A percentile compares a stretch with the other conserved stretches of the same genome.
phyloP scores from a whole-genome alignment of 169 alveolate species.

The Eimeria sp. region DNA sequence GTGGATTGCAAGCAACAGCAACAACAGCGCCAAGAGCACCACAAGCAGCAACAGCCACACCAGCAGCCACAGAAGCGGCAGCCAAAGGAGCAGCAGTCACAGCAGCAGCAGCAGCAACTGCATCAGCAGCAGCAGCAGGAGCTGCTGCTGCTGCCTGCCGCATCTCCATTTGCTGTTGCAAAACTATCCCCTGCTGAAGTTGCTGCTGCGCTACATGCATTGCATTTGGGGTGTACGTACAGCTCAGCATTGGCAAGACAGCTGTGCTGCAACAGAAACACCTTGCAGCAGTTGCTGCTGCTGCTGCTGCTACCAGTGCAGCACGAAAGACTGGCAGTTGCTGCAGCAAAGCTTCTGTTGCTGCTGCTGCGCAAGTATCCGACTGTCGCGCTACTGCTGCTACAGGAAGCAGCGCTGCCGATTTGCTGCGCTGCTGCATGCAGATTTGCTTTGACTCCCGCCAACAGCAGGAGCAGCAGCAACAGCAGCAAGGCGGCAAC shows the following conservation, averaged over 20 bases:
- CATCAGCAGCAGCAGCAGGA: slow-evolving; percentile 39
- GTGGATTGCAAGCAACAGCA: slow-evolving; percentile 1
- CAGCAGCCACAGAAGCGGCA: slow-evolving; percentile 17
- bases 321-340: slow-evolving; percentile 42
- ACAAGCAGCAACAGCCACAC: slow-evolving; percentile 1
- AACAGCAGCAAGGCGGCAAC: not conserved
- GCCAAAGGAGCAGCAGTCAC: slow-evolving; percentile 5
- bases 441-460: not conserved
- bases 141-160: slow-evolving; percentile 48
- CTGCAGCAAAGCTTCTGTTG: slow-evolving; percentile 51
- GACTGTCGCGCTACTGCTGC: slow-evolving; percentile 30
- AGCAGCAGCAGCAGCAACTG: slow-evolving; percentile 15
- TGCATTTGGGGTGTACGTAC: slow-evolving; percentile 51
- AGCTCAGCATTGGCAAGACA: slow-evolving; percentile 39
- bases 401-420: slow-evolving; percentile 53
- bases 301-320: slow-evolving; percentile 3
- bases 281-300: slow-evolving; percentile 75
- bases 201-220: not conserved
- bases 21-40: not conserved
- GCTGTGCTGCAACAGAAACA: slow-evolving; percentile 55
- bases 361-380: slow-evolving; percentile 67
- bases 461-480: slow-evolving; percentile 12
- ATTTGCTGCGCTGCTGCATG: slow-evolving; percentile 69
- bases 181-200: slow-evolving; percentile 2
- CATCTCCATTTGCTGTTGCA: not conserved